Evolutionary conservation across 768 basidiomycete genomes (phyloP), one percentile per base, ranked within the genome.

Genomic region (Lentinula lateritia): DNA sequence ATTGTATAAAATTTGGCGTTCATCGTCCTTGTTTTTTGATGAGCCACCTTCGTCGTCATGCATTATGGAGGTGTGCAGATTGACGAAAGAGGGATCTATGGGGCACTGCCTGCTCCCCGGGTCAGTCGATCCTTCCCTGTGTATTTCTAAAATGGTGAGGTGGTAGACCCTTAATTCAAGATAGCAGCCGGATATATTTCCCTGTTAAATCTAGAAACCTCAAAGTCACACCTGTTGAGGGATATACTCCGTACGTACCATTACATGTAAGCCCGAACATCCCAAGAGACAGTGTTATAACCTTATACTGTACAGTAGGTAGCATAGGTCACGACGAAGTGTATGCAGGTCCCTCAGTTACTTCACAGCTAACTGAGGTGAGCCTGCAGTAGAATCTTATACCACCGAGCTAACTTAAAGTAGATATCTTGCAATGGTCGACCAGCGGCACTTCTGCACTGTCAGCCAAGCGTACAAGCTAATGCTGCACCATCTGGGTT

Each of bases 11-110:
- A 59, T 74, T 5, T 39, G 38, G 38, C 2, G 38, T 81, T 5
- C 80, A 84, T 73, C 76, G 73, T 5, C 67, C 81, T 52, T 83
- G 85, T 63, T 65, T 85, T 12, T 72, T 85, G 32, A 83, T 28
- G 28, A 28, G 28, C 28, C 28, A 2, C 28, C 28, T 28, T 28
- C 28, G 28, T 28, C 28, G 28, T 28, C 28, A 28, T 28, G 28
- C 28, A 28, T 3, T 4, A 28, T 28, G 28, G 28, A 28, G 28
- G 28, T 2, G 5, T 8, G 16, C 32, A 50, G 53, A 23, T 34
- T 79, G n/a, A 81, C 84, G 76, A 83, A 82, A n/a, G 77, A 15
- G 84, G 83, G 16, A 77, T 84, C 4, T 83, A 85, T 67, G 75
- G 78, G 65, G 83, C 82, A 55, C 66, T 72, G 2, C 79, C 80